A percentile compares a stretch with the other conserved stretches of the same genome.
These are phyloP conservation scores for Mycena rebaudengoi DNA, from an alignment of 768 basidiomycete species.

Conservation along the genomic window DNA sequence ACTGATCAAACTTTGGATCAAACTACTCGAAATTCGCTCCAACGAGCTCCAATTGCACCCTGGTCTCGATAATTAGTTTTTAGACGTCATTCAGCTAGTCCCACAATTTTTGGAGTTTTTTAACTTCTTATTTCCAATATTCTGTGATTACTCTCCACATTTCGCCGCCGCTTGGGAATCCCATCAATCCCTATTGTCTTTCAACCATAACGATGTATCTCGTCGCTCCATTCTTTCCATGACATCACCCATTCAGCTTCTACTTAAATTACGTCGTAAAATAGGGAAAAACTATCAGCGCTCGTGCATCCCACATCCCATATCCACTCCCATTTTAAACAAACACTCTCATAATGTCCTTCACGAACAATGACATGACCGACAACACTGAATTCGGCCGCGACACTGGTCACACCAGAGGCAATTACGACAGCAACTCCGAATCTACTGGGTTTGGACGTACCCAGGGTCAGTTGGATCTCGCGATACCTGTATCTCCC, in stretches of 20 bases:
- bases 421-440: neutral
- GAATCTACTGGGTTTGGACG: neutral
- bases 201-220: neutral
- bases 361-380: neutral
- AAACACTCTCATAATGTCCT: neutral
- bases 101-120: too few relatives aligned
- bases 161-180: neutral
- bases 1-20: too few relatives aligned
- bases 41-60: too few relatives aligned
- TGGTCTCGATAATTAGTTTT: too few relatives aligned
- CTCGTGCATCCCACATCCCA: neutral
- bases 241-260: neutral
- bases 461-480: neutral
- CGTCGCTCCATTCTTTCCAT: neutral
- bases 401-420: neutral
- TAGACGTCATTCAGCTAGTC: too few relatives aligned
- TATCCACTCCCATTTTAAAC: neutral
- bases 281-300: neutral
- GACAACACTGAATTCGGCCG: neutral
- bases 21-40: too few relatives aligned
- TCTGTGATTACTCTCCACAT: constrained; percentile 37
- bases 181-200: neutral
- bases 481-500: neutral
- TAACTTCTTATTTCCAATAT: too few relatives aligned
- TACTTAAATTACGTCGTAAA: neutral